These are phyloP conservation scores for Insectozyma bohioensis DNA, from an alignment of 1,139 yeast genomes.

Conservation along the genomic window DNA sequence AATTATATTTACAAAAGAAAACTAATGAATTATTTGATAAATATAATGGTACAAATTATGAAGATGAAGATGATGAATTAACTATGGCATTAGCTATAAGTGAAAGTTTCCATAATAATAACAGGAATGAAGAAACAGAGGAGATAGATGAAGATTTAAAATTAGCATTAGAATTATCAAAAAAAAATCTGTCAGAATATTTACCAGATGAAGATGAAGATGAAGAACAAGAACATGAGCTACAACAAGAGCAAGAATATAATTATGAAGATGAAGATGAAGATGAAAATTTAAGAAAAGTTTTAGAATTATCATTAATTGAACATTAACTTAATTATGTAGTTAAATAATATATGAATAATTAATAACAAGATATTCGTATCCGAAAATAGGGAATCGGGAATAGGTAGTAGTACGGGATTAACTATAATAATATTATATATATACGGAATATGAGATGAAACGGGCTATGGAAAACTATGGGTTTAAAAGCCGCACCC, in stretches of 20 bases:
- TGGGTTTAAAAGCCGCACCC: too few species aligned
- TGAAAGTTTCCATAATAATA: constrained; percentile 27
- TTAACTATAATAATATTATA: too few species aligned
- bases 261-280: constrained; percentile 13
- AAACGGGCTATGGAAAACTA: too few species aligned
- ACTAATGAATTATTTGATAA: constrained; percentile 35
- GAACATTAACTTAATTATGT: constrained; percentile 16
- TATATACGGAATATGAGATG: too few species aligned
- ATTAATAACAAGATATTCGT: background rate
- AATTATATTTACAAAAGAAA: constrained; percentile 19
- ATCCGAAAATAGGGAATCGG: too few species aligned
- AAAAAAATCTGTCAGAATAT: too few species aligned
- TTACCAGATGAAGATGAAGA: constrained; percentile 10
- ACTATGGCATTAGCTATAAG: constrained; percentile 57
- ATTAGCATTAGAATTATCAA: constrained; percentile 25
- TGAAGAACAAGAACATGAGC: constrained; percentile 2
- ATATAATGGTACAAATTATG: constrained; percentile 42
- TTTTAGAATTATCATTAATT: constrained; percentile 33
- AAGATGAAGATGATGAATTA: constrained; percentile 47
- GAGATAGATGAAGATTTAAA: constrained; percentile 25
- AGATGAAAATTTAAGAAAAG: constrained; percentile 18
- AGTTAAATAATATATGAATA: background rate
- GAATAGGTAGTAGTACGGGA: background rate
- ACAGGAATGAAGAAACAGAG: background rate
- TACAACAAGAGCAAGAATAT: constrained; percentile 1